Evolutionary conservation across 2,329 filamentous ascomycete species (phyloP), one percentile per base, ranked within the genome.

Genomic region (Metarhizium rileyi): DNA sequence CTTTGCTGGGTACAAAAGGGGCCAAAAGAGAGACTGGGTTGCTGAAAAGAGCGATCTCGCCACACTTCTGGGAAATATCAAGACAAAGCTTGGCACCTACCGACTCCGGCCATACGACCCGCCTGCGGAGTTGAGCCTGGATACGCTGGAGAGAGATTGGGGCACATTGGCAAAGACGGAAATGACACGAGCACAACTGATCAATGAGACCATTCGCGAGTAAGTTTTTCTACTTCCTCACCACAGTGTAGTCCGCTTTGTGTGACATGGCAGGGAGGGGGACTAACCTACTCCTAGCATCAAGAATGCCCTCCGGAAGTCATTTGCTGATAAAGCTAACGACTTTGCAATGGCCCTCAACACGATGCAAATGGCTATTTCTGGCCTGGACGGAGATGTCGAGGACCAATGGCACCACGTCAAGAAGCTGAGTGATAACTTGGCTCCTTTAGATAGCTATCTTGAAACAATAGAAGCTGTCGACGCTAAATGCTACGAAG

Each of bases 131-230:
- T 70, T 98, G 55, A 85, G 86, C 47, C 70, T 95, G 46, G 90
- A 94, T 53, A 82, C 84, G 18, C 76, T 95, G 56, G 93, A 98
- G 58, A 71, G 75, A 50, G 86, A 90, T 55, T 98, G 93, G 93
- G 75, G 80, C 41, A 78, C 71, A 9, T 66, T 98, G 58, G 85
- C 93, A 57, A 82, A 86, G 60, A 80, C 87, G 10, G 93, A 98
- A 71, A 90, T 94, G 72, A 81, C 80, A 54, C 81, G 90, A 58
- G 94, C 90, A 54, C 90, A 95, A 67, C 71, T 94, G 58, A 97
- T 98, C 68, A 98, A 98, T 66, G 93, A 97, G 68, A 96, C 90
- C 6, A 98, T 98, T 58, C 80, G 93, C 74, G 93, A 98, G 83
- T 85, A 70, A 71, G 81, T 70, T 28, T 10, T 7, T 4, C 7